Percentiles rank a stretch among this genome's conserved stretches.
These are phyloP conservation scores for Periconia macrospinosa DNA, from an alignment of 2,329 filamentous ascomycete species.

Conservation along the genomic window DNA sequence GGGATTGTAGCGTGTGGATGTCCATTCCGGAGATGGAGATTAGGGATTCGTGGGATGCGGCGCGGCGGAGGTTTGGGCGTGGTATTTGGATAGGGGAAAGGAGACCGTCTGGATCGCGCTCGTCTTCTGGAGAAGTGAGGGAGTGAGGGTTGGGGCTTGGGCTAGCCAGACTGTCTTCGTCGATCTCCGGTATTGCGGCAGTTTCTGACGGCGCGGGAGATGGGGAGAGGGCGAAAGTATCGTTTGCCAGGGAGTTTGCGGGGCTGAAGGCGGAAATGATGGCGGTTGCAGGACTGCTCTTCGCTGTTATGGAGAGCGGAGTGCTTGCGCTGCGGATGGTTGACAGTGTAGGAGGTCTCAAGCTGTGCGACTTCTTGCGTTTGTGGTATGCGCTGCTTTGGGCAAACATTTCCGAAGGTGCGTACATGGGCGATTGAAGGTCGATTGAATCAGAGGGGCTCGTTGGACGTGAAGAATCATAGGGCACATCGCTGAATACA, in stretches of 20 bases:
- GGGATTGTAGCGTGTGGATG: constrained; percentile 77
- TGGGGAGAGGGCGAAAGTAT: constrained; percentile 31
- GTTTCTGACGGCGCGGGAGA: constrained; percentile 28
- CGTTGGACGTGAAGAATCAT: constrained; percentile 72
- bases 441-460: constrained; percentile 75
- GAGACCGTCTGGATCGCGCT: constrained; percentile 34
- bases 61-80: constrained; percentile 60
- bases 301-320: constrained; percentile 35
- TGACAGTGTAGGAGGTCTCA: constrained; percentile 33
- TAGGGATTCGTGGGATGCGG: constrained; percentile 82
- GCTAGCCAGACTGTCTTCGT: constrained; percentile 21
- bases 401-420: constrained; percentile 25
- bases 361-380: constrained; percentile 26
- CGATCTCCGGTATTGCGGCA: constrained; percentile 33
- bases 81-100: constrained; percentile 35
- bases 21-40: constrained; percentile 86
- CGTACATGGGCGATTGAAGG: constrained; percentile 62
- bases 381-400: constrained; percentile 20
- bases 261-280: constrained; percentile 36
- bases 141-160: constrained; percentile 12
- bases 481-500: constrained; percentile 58
- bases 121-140: constrained; percentile 26
- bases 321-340: constrained; percentile 37
- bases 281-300: constrained; percentile 37
- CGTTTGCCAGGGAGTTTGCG: constrained; percentile 32